Evolutionary conservation across 1,284 basidiomycete genomes (phyloP), one percentile per base, ranked within the genome.

Genomic region (Salmacisia buchloeana): DNA sequence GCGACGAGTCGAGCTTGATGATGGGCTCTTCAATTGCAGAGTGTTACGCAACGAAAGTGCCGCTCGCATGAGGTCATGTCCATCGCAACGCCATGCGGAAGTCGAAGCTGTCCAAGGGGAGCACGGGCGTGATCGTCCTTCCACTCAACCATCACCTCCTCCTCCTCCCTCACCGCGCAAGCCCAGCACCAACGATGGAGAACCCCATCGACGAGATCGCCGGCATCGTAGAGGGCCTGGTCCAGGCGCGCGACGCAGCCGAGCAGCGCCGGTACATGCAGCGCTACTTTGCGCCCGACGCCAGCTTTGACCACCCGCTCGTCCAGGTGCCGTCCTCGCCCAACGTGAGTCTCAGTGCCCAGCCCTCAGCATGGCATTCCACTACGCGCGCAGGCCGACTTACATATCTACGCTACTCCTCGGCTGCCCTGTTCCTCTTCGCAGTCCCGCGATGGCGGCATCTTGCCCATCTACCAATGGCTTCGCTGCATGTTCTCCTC

Each of bases 381-480:
- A 12, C 39, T 4, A 29, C 23, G 27, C 18, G 21, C 27, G 6
- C 25, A 23, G n/a, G 13, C 6, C 9, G 35, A 9, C 23, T 34
- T 15, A 25, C 9, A 35, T 6, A 58, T 31, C 25, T 49, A 41
- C 59, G n/a, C 12, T 34, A 43, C 15, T 15, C 27, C 18, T 29
- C 29, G 10, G 7, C 21, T 25, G 10, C 25, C 59, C 4, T 38
- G 31, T 43, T 15, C 33, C 23, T 38, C 29, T 18, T 15, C 25
- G 10, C 56, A 69, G 67, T 75, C 73, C 41, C 63, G 77, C 35
- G 77, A 79, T 61, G 70, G 61, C 2, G 74, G 71, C 15, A 29
- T 79, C 7, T 49, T 79, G 52, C 74, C 75, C 33, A 76, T 79
- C 58, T 79, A 75, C 49, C 76, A 79, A 61, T 78, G 72, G 70